Evolutionary conservation across 441 rosid genomes (phyloP).

Genomic region (Omphalea diandra): DNA sequence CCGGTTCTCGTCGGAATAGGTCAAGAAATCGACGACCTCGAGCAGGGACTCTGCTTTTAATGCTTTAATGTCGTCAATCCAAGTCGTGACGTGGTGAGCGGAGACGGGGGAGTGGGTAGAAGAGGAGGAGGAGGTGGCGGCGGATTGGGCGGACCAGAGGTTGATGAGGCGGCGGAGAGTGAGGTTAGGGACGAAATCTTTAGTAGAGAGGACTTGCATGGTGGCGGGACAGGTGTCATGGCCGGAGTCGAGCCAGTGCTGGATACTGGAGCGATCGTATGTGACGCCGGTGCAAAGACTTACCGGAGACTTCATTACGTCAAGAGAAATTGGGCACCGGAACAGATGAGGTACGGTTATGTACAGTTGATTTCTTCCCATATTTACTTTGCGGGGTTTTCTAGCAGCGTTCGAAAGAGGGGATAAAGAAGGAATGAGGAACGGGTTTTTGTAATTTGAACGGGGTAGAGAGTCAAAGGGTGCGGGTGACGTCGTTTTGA

Average conservation of each 20-base stretch:
- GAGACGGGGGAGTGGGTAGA: too few species aligned
- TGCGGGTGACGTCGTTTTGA: conserved; percentile 20
- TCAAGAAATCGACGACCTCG: conserved; percentile 43
- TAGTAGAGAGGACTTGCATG: conserved; percentile 68
- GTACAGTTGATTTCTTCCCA: conserved; percentile 47
- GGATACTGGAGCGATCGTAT: conserved; percentile 81
- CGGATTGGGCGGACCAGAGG: too few species aligned
- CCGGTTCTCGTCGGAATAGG: conserved; percentile 43
- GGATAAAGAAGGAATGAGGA: background rate
- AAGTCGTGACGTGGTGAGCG: conserved; percentile 19
- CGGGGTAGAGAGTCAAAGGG: conserved; percentile 25
- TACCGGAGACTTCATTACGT: conserved; percentile 86
- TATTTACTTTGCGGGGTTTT: conserved; percentile 28
- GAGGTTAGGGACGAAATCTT: conserved; percentile 72
- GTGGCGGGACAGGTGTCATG: conserved; percentile 88
- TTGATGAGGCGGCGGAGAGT: conserved; percentile 74
- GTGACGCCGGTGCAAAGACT: conserved; percentile 87
- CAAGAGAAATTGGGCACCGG: conserved; percentile 84
- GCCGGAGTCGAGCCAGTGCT: conserved; percentile 79
- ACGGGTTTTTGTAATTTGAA: background rate
- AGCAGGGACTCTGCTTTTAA: conserved; percentile 27
- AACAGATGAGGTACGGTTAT: conserved; percentile 68
- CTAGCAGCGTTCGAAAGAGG: too few species aligned
- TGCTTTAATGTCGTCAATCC: conserved; percentile 23
- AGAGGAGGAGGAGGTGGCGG: too few species aligned